Percentiles rank a stretch among this genome's conserved stretches.
Conservation (phyloP, 805 yeast species). For the Nakazawaea peltata region DNA sequence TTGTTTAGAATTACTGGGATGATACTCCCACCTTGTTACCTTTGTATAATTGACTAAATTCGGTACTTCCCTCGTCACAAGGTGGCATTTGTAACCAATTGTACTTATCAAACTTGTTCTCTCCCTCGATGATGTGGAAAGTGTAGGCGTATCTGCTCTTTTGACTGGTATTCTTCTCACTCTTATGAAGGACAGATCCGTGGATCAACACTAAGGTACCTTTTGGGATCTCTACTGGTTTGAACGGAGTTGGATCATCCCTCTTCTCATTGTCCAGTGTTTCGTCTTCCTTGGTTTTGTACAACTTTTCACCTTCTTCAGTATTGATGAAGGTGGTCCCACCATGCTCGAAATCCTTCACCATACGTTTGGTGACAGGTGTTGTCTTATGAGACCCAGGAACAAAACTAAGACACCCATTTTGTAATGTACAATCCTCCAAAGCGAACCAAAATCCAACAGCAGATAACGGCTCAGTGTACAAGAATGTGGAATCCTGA, state of each 20-base stretch:
- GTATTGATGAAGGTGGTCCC: constrained; percentile 50
- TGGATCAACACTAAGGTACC: constrained; percentile 68
- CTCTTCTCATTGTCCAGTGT: constrained; percentile 18
- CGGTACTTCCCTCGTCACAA: constrained; percentile 43
- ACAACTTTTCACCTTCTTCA: constrained; percentile 14
- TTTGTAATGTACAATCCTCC: constrained; percentile 58
- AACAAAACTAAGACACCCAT: constrained; percentile 62
- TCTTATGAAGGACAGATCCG: constrained; percentile 64
- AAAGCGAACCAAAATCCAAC: constrained; percentile 79
- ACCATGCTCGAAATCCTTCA: constrained; percentile 37
- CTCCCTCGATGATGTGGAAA: constrained; percentile 72
- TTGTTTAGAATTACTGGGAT: constrained; percentile 26
- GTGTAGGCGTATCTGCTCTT: constrained; percentile 70
- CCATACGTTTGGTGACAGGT: constrained; percentile 56
- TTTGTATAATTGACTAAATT: constrained; percentile 28
- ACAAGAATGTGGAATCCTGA: constrained; percentile 67
- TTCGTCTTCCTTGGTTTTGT: constrained; percentile 16
- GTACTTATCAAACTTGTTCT: constrained; percentile 45
- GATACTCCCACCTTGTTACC: constrained; percentile 10
- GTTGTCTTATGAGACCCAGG: constrained; percentile 64
- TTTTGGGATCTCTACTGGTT: constrained; percentile 53
- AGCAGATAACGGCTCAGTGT: constrained; percentile 63
- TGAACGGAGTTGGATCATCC: constrained; percentile 33
- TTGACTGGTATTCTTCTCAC: constrained; percentile 47
- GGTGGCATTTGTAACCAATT: constrained; percentile 81